A percentile compares a stretch with the other conserved stretches of the same genome.
Conservation (phyloP, 352 stramenopile genomes). For the Globisporangium ultimum region DNA sequence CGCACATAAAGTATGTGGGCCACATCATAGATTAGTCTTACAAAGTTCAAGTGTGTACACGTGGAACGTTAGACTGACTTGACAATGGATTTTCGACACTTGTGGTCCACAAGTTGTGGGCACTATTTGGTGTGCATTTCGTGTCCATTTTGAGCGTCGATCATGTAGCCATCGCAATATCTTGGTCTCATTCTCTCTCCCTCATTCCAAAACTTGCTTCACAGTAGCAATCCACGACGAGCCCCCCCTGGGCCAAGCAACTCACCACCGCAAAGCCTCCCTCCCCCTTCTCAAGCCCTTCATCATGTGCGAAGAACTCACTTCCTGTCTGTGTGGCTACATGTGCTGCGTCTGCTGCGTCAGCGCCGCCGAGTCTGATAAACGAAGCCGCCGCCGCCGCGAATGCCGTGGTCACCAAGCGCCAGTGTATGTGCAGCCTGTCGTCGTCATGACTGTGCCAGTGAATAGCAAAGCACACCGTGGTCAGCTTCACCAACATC, state of each 20-base stretch:
- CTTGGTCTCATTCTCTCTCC: too few relatives aligned
- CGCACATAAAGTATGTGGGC: not conserved
- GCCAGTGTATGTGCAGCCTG: slow-evolving; percentile 35
- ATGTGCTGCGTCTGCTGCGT: slow-evolving; percentile 19
- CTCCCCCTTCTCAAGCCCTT: not conserved
- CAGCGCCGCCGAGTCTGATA: slow-evolving; percentile 13
- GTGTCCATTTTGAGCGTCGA: too few relatives aligned
- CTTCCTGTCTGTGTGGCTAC: slow-evolving; percentile 28
- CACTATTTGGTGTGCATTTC: not conserved
- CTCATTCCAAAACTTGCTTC: too few relatives aligned
- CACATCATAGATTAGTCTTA: not conserved
- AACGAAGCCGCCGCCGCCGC: slow-evolving; percentile 9
- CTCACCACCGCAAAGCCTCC: not conserved
- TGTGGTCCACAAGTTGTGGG: too few relatives aligned
- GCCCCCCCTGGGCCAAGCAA: not conserved
- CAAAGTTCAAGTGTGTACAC: slow-evolving; percentile 16
- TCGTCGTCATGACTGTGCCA: slow-evolving; percentile 17
- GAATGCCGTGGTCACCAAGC: slow-evolving; percentile 1
- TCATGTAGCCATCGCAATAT: too few relatives aligned
- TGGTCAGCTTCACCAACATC: not conserved
- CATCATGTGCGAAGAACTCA: slow-evolving; percentile 25
- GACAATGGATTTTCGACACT: too few relatives aligned
- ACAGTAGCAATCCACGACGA: not conserved
- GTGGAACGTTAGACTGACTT: slow-evolving; percentile 3
- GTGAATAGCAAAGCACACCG: not conserved